Conservation (phyloP, 2,329 filamentous ascomycete species). For the Colletotrichum eremochloae region DNA sequence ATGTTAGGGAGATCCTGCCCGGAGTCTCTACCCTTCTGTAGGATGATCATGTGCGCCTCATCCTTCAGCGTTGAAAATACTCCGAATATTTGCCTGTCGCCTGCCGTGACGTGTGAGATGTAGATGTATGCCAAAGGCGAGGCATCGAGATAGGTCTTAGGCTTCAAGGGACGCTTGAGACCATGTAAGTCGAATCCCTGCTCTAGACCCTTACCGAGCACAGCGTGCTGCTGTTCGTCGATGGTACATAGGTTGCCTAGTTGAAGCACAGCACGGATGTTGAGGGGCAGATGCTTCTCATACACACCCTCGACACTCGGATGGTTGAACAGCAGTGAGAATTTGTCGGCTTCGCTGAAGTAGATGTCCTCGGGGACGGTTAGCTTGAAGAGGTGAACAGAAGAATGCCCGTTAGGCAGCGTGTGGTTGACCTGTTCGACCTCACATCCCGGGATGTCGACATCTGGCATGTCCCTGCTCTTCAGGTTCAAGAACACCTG, state of each 20-base stretch:
- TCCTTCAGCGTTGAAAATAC: conserved; percentile 87
- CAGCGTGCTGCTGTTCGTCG: conserved; percentile 89
- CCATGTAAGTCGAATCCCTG: conserved; percentile 90
- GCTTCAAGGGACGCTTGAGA: conserved; percentile 76
- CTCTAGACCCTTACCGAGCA: conserved; percentile 92
- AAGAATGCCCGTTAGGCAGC: conserved; percentile 93
- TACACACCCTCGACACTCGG: conserved; percentile 97
- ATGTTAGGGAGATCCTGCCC: conserved; percentile 89
- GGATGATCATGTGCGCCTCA: conserved; percentile 88
- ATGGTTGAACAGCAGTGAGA: conserved; percentile 88
- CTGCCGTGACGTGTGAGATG: conserved; percentile 90
- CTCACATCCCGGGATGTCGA: conserved; percentile 86
- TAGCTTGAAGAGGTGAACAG: conserved; percentile 93
- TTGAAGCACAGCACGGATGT: conserved; percentile 87
- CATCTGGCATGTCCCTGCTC: conserved; percentile 86
- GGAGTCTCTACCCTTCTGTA: conserved; percentile 84
- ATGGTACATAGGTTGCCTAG: conserved; percentile 94
- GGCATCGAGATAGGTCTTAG: conserved; percentile 78
- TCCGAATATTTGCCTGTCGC: conserved; percentile 93
- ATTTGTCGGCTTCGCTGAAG: conserved; percentile 85
- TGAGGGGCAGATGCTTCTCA: conserved; percentile 90
- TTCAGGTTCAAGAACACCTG: conserved; percentile 94
- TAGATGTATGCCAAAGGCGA: conserved; percentile 87
- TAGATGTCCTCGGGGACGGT: conserved; percentile 91
- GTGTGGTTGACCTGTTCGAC: conserved; percentile 96